Base-by-base conservation (phyloP, 768 basidiomycete species). In the Hypsizygus marmoreus region DNA sequence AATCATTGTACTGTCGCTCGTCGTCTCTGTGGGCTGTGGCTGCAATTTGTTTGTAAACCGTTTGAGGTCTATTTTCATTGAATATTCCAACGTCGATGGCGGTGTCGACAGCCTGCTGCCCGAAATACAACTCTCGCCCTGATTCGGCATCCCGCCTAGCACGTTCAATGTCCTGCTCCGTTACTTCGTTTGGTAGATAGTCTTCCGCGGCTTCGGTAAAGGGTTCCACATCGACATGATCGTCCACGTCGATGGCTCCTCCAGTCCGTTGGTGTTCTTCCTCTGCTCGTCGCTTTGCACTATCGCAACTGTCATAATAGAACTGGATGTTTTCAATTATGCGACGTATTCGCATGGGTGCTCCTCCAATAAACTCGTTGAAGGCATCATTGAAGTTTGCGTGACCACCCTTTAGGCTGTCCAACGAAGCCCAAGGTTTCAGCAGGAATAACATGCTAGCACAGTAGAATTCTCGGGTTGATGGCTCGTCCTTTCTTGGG, bases 361-460 rank as follows among this genome's bases (percentile, higher is more conserved):
- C 49, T 2, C 7, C 10, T 0, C 0, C 13, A 0, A 41, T 17
- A 44, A 69, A 69, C 0, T 2, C 3, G 0, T 28, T 16, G 20
- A 65, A 70, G 0, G 59, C 59, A 0, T 30, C 38, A 14, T 53
- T 24, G 49, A 66, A 73, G 0, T 50, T 36, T 3, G 43, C 36
- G 0, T 19, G 4, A 0, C 6, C 11, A 0, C 4, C 3, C 30
- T 61, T 67, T 0, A 73, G 45, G 4, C 70, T 61, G 0, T 30
- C 3, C 0, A 68, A 5, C 0, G 35, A 4, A 6, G 52, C 14
- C 73, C 70, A 75, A 1, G 70, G 73, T 25, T 61, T 63, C 0
- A 73, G 47, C 0, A 75, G 43, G 9, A 55, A 7, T 0, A 75
- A 54, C 47, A 73, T 69, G 0, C 26, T 51, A 1, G 67, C 67